These are phyloP conservation scores for Backusella australiensis DNA, from an alignment of 192 early-diverging fungal genomes.

Conservation along the genomic window DNA sequence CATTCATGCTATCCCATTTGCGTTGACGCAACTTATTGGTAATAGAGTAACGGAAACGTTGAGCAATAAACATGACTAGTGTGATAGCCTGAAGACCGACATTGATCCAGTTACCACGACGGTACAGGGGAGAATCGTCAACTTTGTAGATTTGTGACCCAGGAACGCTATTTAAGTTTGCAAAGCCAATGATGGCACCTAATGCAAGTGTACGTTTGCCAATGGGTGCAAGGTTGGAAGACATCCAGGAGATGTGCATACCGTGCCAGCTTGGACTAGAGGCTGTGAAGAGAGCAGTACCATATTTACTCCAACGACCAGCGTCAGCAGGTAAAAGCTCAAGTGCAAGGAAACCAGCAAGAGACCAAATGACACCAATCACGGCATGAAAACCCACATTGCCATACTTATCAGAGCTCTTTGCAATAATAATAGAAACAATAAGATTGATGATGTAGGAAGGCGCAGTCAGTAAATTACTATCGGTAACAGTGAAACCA, in stretches of 20 bases:
- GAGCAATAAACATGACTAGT: slow-evolving; percentile 41
- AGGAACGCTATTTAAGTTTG: slow-evolving; percentile 27
- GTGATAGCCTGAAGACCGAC: slow-evolving; percentile 39
- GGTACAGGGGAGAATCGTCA: slow-evolving; percentile 49
- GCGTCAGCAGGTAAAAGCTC: slow-evolving; percentile 37
- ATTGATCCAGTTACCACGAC: slow-evolving; percentile 47
- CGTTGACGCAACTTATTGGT: slow-evolving; percentile 45
- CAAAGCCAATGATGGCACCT: slow-evolving; percentile 18
- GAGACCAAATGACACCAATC: slow-evolving; percentile 17
- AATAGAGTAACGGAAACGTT: slow-evolving; percentile 38
- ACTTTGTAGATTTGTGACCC: slow-evolving; percentile 26
- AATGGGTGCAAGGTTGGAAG: slow-evolving; percentile 26
- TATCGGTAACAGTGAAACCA: slow-evolving; percentile 22
- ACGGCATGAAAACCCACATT: background rate
- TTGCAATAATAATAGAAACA: slow-evolving; percentile 16
- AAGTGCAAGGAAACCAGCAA: slow-evolving; percentile 23
- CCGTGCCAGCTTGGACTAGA: slow-evolving; percentile 18
- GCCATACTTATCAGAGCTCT: slow-evolving; percentile 12
- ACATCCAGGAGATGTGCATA: slow-evolving; percentile 27
- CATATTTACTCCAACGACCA: slow-evolving; percentile 37
- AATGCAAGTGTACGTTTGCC: slow-evolving; percentile 28
- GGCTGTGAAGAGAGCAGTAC: slow-evolving; percentile 35
- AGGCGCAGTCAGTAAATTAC: slow-evolving; percentile 28
- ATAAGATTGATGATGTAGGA: slow-evolving; percentile 27
- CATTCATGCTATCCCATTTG: slow-evolving; percentile 48